Base-by-base conservation (phyloP, 139 green algal species). In the Raphidocelis subcapitata region DNA sequence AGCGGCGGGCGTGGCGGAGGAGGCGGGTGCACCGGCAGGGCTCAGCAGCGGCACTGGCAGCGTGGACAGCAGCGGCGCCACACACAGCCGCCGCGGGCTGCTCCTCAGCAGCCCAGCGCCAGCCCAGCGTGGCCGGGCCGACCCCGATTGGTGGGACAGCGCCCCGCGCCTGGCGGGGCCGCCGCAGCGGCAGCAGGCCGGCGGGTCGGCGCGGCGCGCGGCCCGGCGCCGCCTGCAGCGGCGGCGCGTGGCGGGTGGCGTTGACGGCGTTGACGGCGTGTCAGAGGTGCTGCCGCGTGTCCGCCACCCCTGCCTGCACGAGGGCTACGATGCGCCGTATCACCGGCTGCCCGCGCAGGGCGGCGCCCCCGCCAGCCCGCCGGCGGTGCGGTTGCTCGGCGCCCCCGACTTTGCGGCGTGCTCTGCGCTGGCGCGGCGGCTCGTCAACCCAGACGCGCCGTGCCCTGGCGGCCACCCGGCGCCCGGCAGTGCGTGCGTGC, bases 281-380 rank as follows among this genome's bases (percentile, higher is more conserved):
- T n/a, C n/a, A n/a, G n/a, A n/a, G n/a, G n/a, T n/a, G n/a, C n/a
- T n/a, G n/a, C 63, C 28, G 10, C 31, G 26, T 18, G 28, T 89
- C 41, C 62, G 35, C 1, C 86, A 91, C 67, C 86, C 89, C 18
- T 94, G 89, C 81, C 73, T 94, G 62, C 87, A 93, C 46, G 62
- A 70, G 36, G 89, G 89, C 35, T 94, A 86, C 65, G 37, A 46
- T 20, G 63, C 62, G 36, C 35, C 41, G 0, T 92, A 94, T 64
- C 55, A 24, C 8, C 76, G 89, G 18, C 36, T 85, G 62, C n/a
- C 52, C 15, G n/a, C n/a, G n/a, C 20, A 32, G 20, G 46, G 79
- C 15, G 83, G 69, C 32, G 31, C 65, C 0, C 18, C 36, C 3
- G 69, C 79, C 0, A 16, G 59, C 8, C 78, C 82, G 3, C 15